A percentile compares a stretch with the other conserved stretches of the same genome.
phyloP scores from a whole-genome alignment of 2,329 filamentous ascomycete species.

The Torrubiella hemipterigena region DNA sequence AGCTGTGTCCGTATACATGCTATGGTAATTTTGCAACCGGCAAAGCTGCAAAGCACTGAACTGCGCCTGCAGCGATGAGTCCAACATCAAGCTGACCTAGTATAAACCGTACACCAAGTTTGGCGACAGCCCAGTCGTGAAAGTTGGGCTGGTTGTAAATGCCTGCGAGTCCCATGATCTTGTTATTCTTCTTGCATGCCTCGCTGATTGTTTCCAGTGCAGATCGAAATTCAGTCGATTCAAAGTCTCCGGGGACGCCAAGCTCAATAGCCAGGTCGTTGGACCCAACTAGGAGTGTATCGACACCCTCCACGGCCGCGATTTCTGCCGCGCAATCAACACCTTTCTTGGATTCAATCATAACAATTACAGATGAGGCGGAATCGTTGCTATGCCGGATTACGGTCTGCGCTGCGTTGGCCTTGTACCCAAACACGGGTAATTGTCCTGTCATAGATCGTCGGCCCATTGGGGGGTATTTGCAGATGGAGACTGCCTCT shows the following conservation, averaged over 20 bases:
- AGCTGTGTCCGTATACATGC: too few relatives aligned
- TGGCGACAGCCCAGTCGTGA: slow-evolving; percentile 9
- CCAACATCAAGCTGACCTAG: slow-evolving; percentile 11
- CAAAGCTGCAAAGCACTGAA: neutral
- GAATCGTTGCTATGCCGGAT: slow-evolving; percentile 8
- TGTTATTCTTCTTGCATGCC: slow-evolving; percentile 10
- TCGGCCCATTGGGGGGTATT: slow-evolving; percentile 9
- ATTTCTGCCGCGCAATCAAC: slow-evolving; percentile 13
- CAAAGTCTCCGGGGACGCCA: slow-evolving; percentile 11
- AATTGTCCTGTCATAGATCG: slow-evolving; percentile 11
- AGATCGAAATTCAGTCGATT: slow-evolving; percentile 7
- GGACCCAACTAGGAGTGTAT: slow-evolving; percentile 15
- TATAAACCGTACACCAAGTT: slow-evolving; percentile 9
- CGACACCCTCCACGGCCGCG: slow-evolving; percentile 12
- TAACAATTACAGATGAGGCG: slow-evolving; percentile 9
- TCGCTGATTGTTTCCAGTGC: slow-evolving; percentile 9
- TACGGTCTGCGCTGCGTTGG: slow-evolving; percentile 3
- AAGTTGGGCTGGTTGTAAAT: slow-evolving; percentile 11
- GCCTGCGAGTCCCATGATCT: slow-evolving; percentile 13
- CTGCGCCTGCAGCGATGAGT: slow-evolving; percentile 3
- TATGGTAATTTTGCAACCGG: too few relatives aligned
- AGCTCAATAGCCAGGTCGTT: slow-evolving; percentile 15
- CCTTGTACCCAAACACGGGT: slow-evolving; percentile 7
- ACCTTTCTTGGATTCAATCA: slow-evolving; percentile 11
- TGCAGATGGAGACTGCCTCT: slow-evolving; percentile 9